These are phyloP conservation scores for Chloris gayana DNA, from an alignment of 176 grass and related monocot species.

Conservation along the genomic window DNA sequence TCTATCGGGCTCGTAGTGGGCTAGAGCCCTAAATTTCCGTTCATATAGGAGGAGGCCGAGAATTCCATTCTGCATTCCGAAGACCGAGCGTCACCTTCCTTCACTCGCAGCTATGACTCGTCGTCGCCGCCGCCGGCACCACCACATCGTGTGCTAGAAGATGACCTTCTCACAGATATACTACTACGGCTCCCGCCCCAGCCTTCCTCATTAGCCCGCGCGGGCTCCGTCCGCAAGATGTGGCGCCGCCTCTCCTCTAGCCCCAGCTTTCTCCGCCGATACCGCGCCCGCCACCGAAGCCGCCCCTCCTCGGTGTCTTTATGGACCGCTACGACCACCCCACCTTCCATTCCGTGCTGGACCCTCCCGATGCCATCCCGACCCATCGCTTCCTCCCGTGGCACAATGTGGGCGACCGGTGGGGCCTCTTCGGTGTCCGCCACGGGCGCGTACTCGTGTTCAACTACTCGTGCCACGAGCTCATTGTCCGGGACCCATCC, in stretches of 20 bases:
- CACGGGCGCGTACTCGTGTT: slow-evolving; percentile 22
- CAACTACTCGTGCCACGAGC: neutral
- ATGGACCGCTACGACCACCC: neutral
- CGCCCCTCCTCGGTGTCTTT: slow-evolving; percentile 1
- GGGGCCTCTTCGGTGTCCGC: slow-evolving; percentile 3
- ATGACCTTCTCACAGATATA: neutral
- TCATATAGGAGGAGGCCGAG: no score
- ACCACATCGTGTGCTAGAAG: neutral
- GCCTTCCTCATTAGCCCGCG: neutral
- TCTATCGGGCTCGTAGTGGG: no score
- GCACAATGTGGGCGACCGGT: neutral
- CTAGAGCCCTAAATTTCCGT: no score
- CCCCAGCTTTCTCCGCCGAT: neutral
- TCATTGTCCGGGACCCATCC: neutral
- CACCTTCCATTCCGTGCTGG: neutral
- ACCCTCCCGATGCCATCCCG: neutral
- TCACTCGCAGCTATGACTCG: neutral
- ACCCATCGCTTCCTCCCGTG: neutral
- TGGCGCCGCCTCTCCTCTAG: neutral
- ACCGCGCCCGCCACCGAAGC: neutral
- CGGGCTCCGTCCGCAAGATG: neutral
- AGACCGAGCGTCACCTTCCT: no score
- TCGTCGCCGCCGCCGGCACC: neutral
- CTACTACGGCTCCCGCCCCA: neutral
- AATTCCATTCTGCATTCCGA: no score